Evolutionary conservation across 2,329 filamentous ascomycete species (phyloP).

Genomic region (Curvularia sp.): DNA sequence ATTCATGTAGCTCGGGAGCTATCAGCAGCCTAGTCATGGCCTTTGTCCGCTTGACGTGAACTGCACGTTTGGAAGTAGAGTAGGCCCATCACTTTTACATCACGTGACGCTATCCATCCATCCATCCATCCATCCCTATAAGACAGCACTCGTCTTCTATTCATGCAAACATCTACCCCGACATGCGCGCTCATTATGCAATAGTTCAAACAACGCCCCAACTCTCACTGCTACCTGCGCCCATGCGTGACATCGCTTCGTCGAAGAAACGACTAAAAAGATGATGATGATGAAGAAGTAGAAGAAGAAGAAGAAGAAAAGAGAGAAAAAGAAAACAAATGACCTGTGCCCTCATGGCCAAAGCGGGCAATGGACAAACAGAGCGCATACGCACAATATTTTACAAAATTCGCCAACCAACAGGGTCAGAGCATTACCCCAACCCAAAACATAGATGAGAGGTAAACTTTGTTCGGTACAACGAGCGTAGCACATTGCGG

Average conservation of each 20-base stretch:
- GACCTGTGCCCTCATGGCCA: conserved; percentile 28
- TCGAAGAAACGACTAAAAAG: conserved; percentile 1
- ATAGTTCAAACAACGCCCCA: conserved; percentile 37
- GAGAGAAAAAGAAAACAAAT: conserved; percentile 15
- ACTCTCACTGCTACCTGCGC: conserved; percentile 20
- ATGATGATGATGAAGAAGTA: conserved; percentile 11
- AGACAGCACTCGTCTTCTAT: conserved; percentile 23
- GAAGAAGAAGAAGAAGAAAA: background rate
- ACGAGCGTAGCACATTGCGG: conserved; percentile 37
- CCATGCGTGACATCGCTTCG: conserved; percentile 20
- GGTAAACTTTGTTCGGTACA: conserved; percentile 34
- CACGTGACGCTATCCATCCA: background rate
- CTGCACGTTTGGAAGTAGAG: background rate
- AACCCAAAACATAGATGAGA: conserved; percentile 24
- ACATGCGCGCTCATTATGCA: conserved; percentile 42
- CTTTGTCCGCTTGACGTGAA: background rate
- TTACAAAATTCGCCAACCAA: conserved; percentile 36
- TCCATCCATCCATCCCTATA: background rate
- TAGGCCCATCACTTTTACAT: background rate
- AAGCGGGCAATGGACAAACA: conserved; percentile 14
- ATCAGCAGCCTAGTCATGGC: background rate
- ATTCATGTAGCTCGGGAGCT: background rate
- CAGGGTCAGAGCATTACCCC: conserved; percentile 12
- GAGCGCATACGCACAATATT: conserved; percentile 40
- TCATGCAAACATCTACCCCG: conserved; percentile 34